phyloP scores from a whole-genome alignment of 805 yeast species.

The Sugiyamaella boreocaroliniensis region DNA sequence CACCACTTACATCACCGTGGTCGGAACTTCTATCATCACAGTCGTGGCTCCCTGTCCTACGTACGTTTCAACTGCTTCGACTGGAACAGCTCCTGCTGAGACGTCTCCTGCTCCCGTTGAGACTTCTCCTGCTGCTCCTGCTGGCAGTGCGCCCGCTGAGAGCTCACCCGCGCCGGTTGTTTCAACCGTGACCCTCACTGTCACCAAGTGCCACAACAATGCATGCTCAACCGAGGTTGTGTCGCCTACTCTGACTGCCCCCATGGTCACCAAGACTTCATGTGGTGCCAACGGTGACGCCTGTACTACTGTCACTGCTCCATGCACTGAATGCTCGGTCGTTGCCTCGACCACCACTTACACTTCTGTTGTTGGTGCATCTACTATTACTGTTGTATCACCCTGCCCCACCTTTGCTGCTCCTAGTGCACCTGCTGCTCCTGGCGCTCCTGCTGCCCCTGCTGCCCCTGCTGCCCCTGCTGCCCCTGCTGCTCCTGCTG shows the following conservation, averaged over 20 bases:
- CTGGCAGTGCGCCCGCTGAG: neutral
- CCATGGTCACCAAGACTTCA: conserved; percentile 10
- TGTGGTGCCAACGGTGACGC: conserved; percentile 6
- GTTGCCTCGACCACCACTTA: conserved; percentile 9
- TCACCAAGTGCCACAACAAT: conserved; percentile 16
- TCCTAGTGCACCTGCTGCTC: conserved; percentile 1
- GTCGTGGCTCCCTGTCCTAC: neutral
- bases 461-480: conserved; percentile 2
- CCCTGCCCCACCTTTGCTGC: neutral
- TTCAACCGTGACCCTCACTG: conserved; percentile 18
- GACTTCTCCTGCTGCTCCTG: conserved; percentile 1
- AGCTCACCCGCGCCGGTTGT: neutral
- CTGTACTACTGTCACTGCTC: conserved; percentile 5
- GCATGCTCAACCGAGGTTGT: conserved; percentile 10
- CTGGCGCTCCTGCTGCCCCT: conserved; percentile 1
- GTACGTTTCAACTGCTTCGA: neutral
- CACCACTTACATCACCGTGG: conserved; percentile 6
- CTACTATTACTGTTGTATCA: conserved; percentile 1
- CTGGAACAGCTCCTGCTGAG: neutral
- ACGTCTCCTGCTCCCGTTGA: neutral
- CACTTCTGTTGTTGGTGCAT: neutral
- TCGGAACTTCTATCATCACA: neutral
- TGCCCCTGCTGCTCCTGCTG: neutral
- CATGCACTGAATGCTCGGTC: conserved; percentile 10
- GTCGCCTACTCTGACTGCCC: conserved; percentile 12